These are phyloP conservation scores for Diospyros kaki DNA, from an alignment of 148 eudicot species.

Conservation along the genomic window DNA sequence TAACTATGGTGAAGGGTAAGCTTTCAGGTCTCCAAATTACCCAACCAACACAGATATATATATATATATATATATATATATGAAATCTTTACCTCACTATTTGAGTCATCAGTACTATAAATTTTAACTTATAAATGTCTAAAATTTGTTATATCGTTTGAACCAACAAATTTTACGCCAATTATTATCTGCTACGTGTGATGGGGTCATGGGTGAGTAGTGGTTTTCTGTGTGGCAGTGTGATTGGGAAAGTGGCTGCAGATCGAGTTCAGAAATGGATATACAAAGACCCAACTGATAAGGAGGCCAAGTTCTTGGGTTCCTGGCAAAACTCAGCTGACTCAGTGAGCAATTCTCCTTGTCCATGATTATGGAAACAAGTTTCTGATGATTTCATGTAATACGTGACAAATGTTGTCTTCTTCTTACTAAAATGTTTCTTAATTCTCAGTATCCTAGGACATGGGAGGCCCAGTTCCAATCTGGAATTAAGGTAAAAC, in stretches of 20 bases:
- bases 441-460: conserved; percentile 75
- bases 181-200: too few relatives aligned
- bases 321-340: conserved; percentile 95
- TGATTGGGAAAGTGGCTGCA: conserved; percentile 97
- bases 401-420: background rate
- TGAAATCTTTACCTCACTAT: too few relatives aligned
- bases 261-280: conserved; percentile 97
- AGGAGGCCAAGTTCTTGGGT: conserved; percentile 89
- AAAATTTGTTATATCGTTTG: too few relatives aligned
- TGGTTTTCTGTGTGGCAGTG: conserved; percentile 33
- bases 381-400: conserved; percentile 10
- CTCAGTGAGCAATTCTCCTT: conserved; percentile 33
- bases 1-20: conserved; percentile 97
- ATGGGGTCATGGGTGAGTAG: too few relatives aligned
- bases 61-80: too few relatives aligned
- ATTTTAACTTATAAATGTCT: too few relatives aligned
- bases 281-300: conserved; percentile 81
- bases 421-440: background rate
- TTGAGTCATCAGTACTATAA: too few relatives aligned
- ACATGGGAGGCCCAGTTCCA: conserved; percentile 99
- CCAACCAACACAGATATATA: too few relatives aligned
- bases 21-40: background rate
- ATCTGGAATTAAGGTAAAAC: conserved; percentile 87
- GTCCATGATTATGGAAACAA: background rate
- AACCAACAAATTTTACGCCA: too few relatives aligned